Evolutionary conservation across 1,284 basidiomycete genomes (phyloP), one percentile per base, ranked within the genome.

Genomic region (Naganishia liquefaciens): DNA sequence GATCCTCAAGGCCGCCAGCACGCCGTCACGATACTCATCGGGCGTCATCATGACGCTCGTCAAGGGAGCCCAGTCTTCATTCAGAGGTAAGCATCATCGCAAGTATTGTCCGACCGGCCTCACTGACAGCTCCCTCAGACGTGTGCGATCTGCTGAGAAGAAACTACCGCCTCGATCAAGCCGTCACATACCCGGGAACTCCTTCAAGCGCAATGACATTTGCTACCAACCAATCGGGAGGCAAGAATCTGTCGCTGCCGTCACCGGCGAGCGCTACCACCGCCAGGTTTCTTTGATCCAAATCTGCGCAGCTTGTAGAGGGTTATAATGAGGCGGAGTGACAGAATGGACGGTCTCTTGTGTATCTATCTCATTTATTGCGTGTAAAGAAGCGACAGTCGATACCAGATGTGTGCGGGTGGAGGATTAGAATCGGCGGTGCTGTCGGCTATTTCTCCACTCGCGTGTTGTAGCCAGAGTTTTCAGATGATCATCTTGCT

Each of bases 41-140:
- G 71, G 75, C 17, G 78, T 76, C 44, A 74, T 72, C 23, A 69
- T 78, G 23, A 76, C 76, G 4, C 72, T 75, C 25, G 76, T 77
- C 68, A 77, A 77, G 66, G 78, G 78, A 30, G 78, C 78, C 1
- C 74, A 76, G 52, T 78, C 77, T 15, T 69, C 73, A 13, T 79
- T 79, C 71, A 74, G 71, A 63, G 67, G 73, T 69, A 66, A 71
- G 69, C 73, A 37, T 37, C 10, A 9, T n/a, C 33, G 33, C 33
- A 21, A 39, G 30, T 39, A n/a, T n/a, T 23, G 25, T 13, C 15
- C 3, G 17, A 25, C 19, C n/a, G 33, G n/a, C 30, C 23, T 17
- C 21, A n/a, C 54, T 64, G 23, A 64, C 28, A 3, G 33, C 46
- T 19, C 30, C 37, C 17, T 25, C 27, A 64, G 63, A 64, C 23